Base-by-base conservation (phyloP, 1,139 yeast species). In the Yamadazyma blattariae region DNA sequence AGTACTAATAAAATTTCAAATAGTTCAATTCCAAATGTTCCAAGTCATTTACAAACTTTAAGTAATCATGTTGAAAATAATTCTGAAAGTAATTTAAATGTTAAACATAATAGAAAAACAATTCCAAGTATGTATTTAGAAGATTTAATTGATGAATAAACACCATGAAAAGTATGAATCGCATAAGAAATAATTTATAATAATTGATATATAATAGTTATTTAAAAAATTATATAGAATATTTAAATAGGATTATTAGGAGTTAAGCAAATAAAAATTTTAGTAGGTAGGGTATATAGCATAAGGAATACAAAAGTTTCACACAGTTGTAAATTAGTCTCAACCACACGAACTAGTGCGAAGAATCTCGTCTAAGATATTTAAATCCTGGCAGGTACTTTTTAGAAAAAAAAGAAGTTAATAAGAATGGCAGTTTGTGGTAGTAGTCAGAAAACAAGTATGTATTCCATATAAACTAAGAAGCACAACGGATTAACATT, bases 401-500 rank as follows among this genome's bases (percentile, higher is more conserved):
- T n/a, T n/a, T n/a, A n/a, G n/a, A n/a, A n/a, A n/a, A n/a, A n/a
- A n/a, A n/a, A n/a, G n/a, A n/a, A n/a, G n/a, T n/a, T n/a, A n/a
- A n/a, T n/a, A n/a, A n/a, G 7, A 17, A 82, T 82, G 89, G 79
- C 86, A 42, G 63, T 82, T 53, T 82, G 90, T 59, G 89, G 89
- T 45, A 69, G 82, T 39, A 58, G 80, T 34, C 77, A 75, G 45
- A 80, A 80, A 54, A 79, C 88, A 46, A 67, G 79, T 73, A 68
- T 37, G 77, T 70, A 28, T 15, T 14, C 12, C 15, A 25, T 25
- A 10, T 21, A 12, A n/a, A n/a, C n/a, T n/a, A n/a, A n/a, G n/a
- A n/a, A n/a, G n/a, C n/a, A n/a, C n/a, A n/a, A n/a, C n/a, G n/a
- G n/a, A n/a, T n/a, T n/a, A n/a, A n/a, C n/a, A n/a, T n/a, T n/a